These are phyloP conservation scores for Pseudogymnoascus sp. DNA, from an alignment of 2,329 filamentous ascomycete genomes.

Conservation along the genomic window DNA sequence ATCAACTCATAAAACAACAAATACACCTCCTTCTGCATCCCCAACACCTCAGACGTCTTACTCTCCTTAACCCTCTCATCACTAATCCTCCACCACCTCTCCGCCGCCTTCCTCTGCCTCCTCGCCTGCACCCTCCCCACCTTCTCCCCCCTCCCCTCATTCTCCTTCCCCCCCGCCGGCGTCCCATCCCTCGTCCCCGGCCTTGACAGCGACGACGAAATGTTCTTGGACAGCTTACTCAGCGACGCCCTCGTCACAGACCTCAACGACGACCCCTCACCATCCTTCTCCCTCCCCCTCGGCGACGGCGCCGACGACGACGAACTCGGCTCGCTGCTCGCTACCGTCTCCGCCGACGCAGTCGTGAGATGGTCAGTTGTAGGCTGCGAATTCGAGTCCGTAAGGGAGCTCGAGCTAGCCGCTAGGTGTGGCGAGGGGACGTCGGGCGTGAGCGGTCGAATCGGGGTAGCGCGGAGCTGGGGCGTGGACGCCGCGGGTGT, in stretches of 20 bases:
- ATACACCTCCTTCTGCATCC: slow-evolving; percentile 95
- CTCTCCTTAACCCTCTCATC: slow-evolving; percentile 95
- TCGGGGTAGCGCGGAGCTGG: slow-evolving; percentile 30
- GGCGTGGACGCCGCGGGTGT: slow-evolving; percentile 24
- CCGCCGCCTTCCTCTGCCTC: slow-evolving; percentile 55
- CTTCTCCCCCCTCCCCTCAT: slow-evolving; percentile 30
- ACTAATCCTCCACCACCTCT: slow-evolving; percentile 96
- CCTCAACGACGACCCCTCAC: background rate
- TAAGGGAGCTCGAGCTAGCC: background rate
- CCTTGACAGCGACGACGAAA: background rate
- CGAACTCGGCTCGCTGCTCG: background rate
- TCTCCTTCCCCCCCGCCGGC: background rate
- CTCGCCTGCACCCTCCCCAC: slow-evolving; percentile 30
- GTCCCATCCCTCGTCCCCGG: background rate
- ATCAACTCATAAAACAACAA: slow-evolving; percentile 88
- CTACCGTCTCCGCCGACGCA: background rate
- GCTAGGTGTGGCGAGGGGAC: background rate
- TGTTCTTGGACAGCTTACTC: background rate
- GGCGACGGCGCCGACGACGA: slow-evolving; percentile 25
- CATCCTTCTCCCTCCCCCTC: slow-evolving; percentile 18
- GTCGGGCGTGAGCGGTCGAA: background rate
- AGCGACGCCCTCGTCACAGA: background rate
- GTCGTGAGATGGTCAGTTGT: background rate
- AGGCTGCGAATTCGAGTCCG: background rate
- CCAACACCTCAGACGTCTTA: slow-evolving; percentile 82